These are phyloP conservation scores for Nemania diffusa DNA, from an alignment of 2,329 filamentous ascomycete genomes.

Conservation along the genomic window DNA sequence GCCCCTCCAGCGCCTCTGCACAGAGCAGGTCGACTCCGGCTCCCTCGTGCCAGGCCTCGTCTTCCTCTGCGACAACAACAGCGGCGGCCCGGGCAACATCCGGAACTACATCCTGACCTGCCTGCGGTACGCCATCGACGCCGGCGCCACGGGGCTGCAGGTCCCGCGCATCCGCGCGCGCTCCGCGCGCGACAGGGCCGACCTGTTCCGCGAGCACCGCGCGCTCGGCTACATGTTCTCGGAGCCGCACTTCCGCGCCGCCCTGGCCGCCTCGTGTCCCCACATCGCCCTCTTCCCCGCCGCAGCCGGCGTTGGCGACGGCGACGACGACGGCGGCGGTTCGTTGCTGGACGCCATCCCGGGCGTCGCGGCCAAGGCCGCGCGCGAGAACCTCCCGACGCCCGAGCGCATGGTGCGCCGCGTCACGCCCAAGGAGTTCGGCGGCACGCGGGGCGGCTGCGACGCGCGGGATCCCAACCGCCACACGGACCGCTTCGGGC, in stretches of 20 bases:
- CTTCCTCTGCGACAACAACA: slow-evolving; percentile 61
- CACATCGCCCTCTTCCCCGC: slow-evolving; percentile 51
- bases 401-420: slow-evolving; percentile 46
- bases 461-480: slow-evolving; percentile 53
- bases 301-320: slow-evolving; percentile 28
- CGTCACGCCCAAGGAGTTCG: slow-evolving; percentile 54
- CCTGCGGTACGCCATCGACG: slow-evolving; percentile 59
- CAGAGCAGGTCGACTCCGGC: slow-evolving; percentile 46
- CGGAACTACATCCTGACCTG: slow-evolving; percentile 62
- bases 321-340: not conserved
- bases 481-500: slow-evolving; percentile 52
- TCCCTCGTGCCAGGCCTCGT: slow-evolving; percentile 53
- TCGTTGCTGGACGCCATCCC: slow-evolving; percentile 53
- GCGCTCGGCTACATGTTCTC: slow-evolving; percentile 59
- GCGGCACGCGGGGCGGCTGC: slow-evolving; percentile 50
- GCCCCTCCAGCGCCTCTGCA: slow-evolving; percentile 57
- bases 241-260: slow-evolving; percentile 53
- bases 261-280: slow-evolving; percentile 52
- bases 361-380: slow-evolving; percentile 46
- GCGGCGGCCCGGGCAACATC: slow-evolving; percentile 62
- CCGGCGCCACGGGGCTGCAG: slow-evolving; percentile 56
- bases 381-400: slow-evolving; percentile 35
- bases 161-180: slow-evolving; percentile 57
- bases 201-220: slow-evolving; percentile 51
- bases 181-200: slow-evolving; percentile 50